Conservation (phyloP, 495 filamentous ascomycete species). For the Hypoxylon rickii region DNA sequence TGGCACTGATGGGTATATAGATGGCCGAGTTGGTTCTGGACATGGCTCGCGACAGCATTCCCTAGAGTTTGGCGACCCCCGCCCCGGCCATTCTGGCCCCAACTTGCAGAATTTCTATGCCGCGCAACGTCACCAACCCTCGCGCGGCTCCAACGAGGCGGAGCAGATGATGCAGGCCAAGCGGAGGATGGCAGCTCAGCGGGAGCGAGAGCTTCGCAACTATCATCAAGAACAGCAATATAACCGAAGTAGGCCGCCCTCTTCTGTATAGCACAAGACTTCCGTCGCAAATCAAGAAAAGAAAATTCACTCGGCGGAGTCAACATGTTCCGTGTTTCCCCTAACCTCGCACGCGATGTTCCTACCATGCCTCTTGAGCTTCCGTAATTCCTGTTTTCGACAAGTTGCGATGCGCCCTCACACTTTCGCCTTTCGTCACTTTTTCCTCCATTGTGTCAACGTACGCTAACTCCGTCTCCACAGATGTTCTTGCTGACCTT, state of each 20-base stretch:
- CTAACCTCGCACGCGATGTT: slow-evolving; percentile 37
- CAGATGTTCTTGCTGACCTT: slow-evolving; percentile 83
- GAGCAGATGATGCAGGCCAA: slow-evolving; percentile 99
- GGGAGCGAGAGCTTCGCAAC: slow-evolving; percentile 98
- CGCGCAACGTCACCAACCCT: slow-evolving; percentile 86
- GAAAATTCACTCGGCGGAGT: slow-evolving; percentile 46
- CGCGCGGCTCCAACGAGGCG: slow-evolving; percentile 84
- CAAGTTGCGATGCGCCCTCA: slow-evolving; percentile 35
- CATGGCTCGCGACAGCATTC: slow-evolving; percentile 74
- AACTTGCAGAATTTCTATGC: slow-evolving; percentile 94
- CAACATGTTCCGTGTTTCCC: slow-evolving; percentile 42
- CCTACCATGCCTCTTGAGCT: slow-evolving; percentile 36
- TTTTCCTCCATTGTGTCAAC: slow-evolving; percentile 13
- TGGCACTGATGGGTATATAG: slow-evolving; percentile 36
- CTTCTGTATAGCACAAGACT: slow-evolving; percentile 60
- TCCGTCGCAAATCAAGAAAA: slow-evolving; percentile 58
- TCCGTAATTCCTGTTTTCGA: slow-evolving; percentile 31
- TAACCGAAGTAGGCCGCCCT: slow-evolving; percentile 88
- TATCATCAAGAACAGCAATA: slow-evolving; percentile 99
- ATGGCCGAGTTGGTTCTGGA: slow-evolving; percentile 48
- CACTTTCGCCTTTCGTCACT: slow-evolving; percentile 17
- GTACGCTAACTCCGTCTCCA: slow-evolving; percentile 49
- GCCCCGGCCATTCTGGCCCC: slow-evolving; percentile 73
- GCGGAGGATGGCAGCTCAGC: slow-evolving; percentile 96
- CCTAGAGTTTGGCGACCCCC: slow-evolving; percentile 72